These are phyloP conservation scores for Trichoderma koningii DNA, from an alignment of 2,329 filamentous ascomycete species.

Conservation along the genomic window DNA sequence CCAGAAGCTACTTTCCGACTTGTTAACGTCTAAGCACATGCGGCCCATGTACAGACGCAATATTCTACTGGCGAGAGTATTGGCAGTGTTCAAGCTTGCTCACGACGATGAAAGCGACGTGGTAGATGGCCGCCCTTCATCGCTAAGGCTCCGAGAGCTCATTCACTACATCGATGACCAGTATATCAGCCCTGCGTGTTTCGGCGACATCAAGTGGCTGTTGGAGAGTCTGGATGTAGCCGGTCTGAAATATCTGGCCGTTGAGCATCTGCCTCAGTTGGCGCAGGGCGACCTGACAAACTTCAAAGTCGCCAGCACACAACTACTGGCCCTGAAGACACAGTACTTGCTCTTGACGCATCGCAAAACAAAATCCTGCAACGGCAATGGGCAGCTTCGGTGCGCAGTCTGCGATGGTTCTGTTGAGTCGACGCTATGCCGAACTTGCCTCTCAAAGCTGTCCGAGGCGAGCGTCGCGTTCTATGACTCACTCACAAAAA, in stretches of 20 bases:
- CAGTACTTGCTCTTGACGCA: conserved; percentile 50
- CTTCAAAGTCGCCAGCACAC: conserved; percentile 35
- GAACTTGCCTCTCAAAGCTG: conserved; percentile 34
- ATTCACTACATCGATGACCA: conserved; percentile 43
- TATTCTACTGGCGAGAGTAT: conserved; percentile 44
- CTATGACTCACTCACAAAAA: conserved; percentile 26
- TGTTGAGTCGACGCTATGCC: conserved; percentile 31
- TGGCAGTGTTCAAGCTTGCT: conserved; percentile 42
- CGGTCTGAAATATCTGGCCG: conserved; percentile 46
- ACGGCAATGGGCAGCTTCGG: conserved; percentile 32
- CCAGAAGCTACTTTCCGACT: conserved; percentile 37
- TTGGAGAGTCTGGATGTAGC: conserved; percentile 45
- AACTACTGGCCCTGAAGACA: conserved; percentile 46
- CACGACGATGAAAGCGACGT: conserved; percentile 38
- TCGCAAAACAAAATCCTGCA: conserved; percentile 32
- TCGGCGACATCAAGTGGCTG: conserved; percentile 51
- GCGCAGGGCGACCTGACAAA: conserved; percentile 35
- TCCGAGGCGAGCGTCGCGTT: conserved; percentile 31
- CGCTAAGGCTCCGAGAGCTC: conserved; percentile 41
- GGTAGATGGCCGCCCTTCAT: conserved; percentile 34
- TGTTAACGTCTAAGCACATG: conserved; percentile 36
- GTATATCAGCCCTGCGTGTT: conserved; percentile 44
- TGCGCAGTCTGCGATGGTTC: conserved; percentile 34
- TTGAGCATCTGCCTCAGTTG: conserved; percentile 41
- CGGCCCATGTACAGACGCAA: conserved; percentile 46